phyloP scores from a whole-genome alignment of 2,329 filamentous ascomycete species.

The Clonostachys rosea region DNA sequence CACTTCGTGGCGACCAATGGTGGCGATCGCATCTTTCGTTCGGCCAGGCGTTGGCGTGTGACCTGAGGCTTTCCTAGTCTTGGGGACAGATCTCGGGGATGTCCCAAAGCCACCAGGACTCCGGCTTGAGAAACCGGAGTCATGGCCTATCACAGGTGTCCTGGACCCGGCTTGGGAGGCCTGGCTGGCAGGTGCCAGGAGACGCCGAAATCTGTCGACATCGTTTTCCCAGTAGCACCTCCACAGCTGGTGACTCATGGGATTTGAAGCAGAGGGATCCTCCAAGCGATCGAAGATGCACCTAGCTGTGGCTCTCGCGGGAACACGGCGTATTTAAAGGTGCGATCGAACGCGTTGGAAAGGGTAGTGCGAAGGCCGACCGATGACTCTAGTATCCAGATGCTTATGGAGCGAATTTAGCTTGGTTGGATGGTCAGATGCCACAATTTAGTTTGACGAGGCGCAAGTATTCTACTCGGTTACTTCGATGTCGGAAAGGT shows the following conservation, averaged over 20 bases:
- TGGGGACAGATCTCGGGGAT: constrained; percentile 43
- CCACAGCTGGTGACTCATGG: constrained; percentile 97
- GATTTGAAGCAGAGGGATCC: constrained; percentile 31
- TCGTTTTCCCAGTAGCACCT: constrained; percentile 96
- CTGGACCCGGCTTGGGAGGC: constrained; percentile 49
- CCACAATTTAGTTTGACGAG: background rate
- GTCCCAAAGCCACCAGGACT: constrained; percentile 36
- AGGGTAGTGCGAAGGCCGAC: background rate
- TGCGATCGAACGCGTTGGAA: constrained; percentile 33
- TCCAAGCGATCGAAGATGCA: constrained; percentile 55
- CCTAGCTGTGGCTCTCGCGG: constrained; percentile 83
- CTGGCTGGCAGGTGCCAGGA: constrained; percentile 70
- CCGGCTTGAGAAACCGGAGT: constrained; percentile 21
- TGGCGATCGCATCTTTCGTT: constrained; percentile 35
- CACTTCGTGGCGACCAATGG: constrained; percentile 59
- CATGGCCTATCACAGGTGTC: constrained; percentile 39
- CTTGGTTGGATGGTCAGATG: too few relatives aligned
- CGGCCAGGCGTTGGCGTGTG: constrained; percentile 31
- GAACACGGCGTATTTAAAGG: constrained; percentile 94
- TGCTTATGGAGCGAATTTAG: too few relatives aligned
- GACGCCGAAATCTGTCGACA: constrained; percentile 88
- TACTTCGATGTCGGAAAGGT: background rate
- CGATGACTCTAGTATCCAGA: background rate
- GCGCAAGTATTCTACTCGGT: background rate
- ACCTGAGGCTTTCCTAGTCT: constrained; percentile 49